Conservation (phyloP, 768 basidiomycete species). For the Lactarius quietus region DNA sequence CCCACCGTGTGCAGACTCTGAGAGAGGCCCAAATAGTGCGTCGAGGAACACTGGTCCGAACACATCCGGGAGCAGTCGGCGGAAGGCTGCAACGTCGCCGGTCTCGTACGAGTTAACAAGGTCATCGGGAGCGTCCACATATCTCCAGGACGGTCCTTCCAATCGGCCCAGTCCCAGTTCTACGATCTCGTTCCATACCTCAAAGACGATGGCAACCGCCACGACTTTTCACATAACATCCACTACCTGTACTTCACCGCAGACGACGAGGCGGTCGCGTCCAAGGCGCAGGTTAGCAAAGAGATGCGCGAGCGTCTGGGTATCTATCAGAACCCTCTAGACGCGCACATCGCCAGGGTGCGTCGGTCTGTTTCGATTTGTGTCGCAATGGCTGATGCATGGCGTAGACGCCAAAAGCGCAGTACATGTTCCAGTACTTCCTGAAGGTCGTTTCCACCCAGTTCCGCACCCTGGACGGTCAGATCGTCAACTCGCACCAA, state of each 20-base stretch:
- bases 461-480: conserved; percentile 79
- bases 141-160: conserved; percentile 95
- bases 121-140: conserved; percentile 95
- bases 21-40: conserved; percentile 57
- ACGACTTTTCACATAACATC: conserved; percentile 91
- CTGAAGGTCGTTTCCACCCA: conserved; percentile 97
- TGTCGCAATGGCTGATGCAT: background rate
- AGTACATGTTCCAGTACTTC: conserved; percentile 99
- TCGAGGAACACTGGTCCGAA: conserved; percentile 91
- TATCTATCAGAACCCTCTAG: conserved; percentile 72
- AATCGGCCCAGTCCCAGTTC: conserved; percentile 69
- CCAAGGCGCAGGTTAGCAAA: conserved; percentile 56
- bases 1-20: background rate
- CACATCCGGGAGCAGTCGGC: conserved; percentile 87
- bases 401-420: conserved; percentile 62
- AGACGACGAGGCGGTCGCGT: conserved; percentile 75
- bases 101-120: conserved; percentile 93
- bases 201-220: conserved; percentile 78
- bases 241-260: conserved; percentile 78
- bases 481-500: conserved; percentile 83
- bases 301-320: conserved; percentile 71
- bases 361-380: conserved; percentile 24
- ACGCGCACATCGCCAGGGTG: conserved; percentile 58
- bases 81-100: conserved; percentile 93
- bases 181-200: conserved; percentile 95